phyloP scores from a whole-genome alignment of 495 filamentous ascomycete species.

The Aspergillus sparsus region DNA sequence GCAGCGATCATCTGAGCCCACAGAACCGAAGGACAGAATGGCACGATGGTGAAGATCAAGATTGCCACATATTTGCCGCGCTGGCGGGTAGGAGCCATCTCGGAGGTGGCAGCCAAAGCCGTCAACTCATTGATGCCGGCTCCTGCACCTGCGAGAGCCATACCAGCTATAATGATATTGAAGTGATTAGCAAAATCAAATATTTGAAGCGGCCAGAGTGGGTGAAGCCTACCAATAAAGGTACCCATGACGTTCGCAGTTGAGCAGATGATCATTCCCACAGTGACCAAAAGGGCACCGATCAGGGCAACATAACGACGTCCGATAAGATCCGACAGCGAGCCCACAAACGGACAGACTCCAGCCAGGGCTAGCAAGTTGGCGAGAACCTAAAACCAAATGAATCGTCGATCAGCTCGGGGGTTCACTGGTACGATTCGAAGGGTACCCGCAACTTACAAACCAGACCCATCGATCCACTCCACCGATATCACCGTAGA shows the following conservation, averaged over 20 bases:
- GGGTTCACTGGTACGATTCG: too few relatives aligned
- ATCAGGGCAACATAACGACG: slow-evolving; percentile 66
- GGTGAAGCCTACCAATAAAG: slow-evolving; percentile 59
- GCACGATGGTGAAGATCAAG: slow-evolving; percentile 67
- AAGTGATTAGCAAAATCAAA: slow-evolving; percentile 16
- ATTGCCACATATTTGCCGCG: slow-evolving; percentile 69
- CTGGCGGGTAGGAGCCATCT: slow-evolving; percentile 67
- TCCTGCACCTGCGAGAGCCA: slow-evolving; percentile 63
- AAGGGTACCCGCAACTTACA: slow-evolving; percentile 32
- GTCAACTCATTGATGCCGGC: slow-evolving; percentile 67
- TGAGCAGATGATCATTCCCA: slow-evolving; percentile 65
- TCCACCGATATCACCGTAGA: slow-evolving; percentile 68
- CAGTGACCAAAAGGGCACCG: slow-evolving; percentile 57
- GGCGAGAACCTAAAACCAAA: slow-evolving; percentile 48
- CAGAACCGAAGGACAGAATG: slow-evolving; percentile 67
- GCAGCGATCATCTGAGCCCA: slow-evolving; percentile 69
- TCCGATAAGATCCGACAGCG: slow-evolving; percentile 67
- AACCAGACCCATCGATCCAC: slow-evolving; percentile 72
- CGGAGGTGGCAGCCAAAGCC: slow-evolving; percentile 64
- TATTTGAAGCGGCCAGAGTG: slow-evolving; percentile 8
- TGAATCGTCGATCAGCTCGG: background rate
- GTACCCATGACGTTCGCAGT: slow-evolving; percentile 66
- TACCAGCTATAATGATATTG: slow-evolving; percentile 50
- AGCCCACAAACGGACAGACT: slow-evolving; percentile 72
- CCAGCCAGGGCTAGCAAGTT: slow-evolving; percentile 67